Percentiles rank a stretch among this genome's conserved stretches.
phyloP scores from a whole-genome alignment of 163 green algal genomes.

The Smithsoniella earleae region DNA sequence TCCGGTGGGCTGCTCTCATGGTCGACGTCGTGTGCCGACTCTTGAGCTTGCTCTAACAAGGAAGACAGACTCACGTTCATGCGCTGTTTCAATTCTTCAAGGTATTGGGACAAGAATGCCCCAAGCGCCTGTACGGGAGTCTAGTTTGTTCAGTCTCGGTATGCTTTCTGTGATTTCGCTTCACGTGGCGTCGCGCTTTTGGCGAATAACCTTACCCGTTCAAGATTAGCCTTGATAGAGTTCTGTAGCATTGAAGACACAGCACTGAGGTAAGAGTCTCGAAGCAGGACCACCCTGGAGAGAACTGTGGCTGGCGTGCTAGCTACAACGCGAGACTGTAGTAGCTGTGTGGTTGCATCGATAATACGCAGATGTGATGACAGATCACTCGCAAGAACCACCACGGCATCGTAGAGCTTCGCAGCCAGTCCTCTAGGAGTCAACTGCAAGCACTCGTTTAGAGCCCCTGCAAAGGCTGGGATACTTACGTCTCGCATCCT shows the following conservation, averaged over 20 bases:
- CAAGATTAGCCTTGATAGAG: neutral
- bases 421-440: too few relatives aligned
- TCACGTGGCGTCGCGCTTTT: neutral
- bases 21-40: neutral
- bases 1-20: neutral
- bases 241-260: neutral
- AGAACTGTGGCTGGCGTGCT: neutral
- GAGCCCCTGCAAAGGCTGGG: too few relatives aligned
- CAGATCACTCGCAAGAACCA: neutral
- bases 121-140: neutral
- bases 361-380: neutral
- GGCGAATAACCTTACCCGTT: slow-evolving; percentile 2
- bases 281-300: neutral
- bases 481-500: too few relatives aligned
- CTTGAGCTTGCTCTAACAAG: neutral
- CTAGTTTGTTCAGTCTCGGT: neutral
- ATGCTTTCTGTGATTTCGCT: neutral
- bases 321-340: neutral
- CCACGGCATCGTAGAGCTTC: too few relatives aligned
- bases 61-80: neutral
- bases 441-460: too few relatives aligned
- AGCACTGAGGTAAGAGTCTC: neutral
- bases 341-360: neutral
- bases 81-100: neutral
- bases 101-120: neutral